phyloP scores from a whole-genome alignment of 2,329 filamentous ascomycete genomes.

The Metarhizium rileyi region DNA sequence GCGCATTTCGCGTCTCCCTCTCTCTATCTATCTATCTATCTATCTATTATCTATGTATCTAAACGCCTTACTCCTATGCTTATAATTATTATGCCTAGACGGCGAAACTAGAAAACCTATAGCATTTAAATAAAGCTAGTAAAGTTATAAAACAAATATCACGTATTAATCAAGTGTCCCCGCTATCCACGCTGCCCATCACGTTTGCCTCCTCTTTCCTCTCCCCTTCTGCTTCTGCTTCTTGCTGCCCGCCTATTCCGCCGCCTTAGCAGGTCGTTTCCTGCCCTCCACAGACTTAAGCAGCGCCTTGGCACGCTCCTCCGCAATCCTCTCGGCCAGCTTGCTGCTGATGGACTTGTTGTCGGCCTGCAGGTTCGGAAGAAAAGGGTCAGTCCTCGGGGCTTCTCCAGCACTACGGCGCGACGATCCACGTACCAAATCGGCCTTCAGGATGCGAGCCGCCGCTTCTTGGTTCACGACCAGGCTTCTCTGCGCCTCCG shows the following conservation, averaged over 20 bases:
- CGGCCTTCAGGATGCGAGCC: constrained; percentile 71
- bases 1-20: no score
- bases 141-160: no score
- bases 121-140: no score
- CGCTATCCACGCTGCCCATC: not conserved
- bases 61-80: not conserved
- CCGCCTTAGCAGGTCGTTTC: no score
- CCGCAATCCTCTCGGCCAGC: constrained; percentile 46
- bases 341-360: constrained; percentile 42
- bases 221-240: constrained; percentile 21
- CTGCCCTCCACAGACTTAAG: constrained; percentile 36
- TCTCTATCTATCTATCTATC: no score
- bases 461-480: constrained; percentile 68
- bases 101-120: not conserved
- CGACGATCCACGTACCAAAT: constrained; percentile 47
- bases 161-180: no score
- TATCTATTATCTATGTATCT: not conserved
- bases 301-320: constrained; percentile 43
- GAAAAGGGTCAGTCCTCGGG: constrained; percentile 6
- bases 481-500: constrained; percentile 40
- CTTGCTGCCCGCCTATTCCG: constrained; percentile 21
- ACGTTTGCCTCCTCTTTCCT: constrained; percentile 14
- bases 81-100: no score
- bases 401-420: no score
- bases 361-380: constrained; percentile 27